Evolutionary conservation across 31 red algal genomes (phyloP), one percentile per base, ranked within the genome.

Genomic region (Odonthalia washingtoniensis): DNA sequence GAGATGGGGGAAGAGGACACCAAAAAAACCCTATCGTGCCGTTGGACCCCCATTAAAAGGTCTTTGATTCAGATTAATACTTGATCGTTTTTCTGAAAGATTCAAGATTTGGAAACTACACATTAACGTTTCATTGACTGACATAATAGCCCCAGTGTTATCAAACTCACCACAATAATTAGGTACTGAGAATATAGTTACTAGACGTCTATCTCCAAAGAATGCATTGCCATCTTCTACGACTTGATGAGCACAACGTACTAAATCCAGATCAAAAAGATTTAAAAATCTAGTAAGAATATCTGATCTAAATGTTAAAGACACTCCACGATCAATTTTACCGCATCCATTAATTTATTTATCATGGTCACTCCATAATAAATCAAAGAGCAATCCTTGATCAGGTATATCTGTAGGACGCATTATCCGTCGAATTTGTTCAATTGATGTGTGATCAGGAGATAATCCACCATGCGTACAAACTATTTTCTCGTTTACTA

Each of bases 71-170:
- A n/a, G n/a, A n/a, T n/a, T n/a, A 14, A 14, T 9, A 70, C 66
- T 28, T 62, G 73, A 72, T 72, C 80, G 84, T 60, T 91, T 91
- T 45, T 99, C 97, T 26, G 94, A 91, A 34, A 94, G 97, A 67
- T 99, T 99, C 32, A 99, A 86, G 87, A 99, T 99, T 77, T 99
- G 97, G 83, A 99, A 99, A 87, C 87, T 92, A 85, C 97, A 99
- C 97, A 99, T 96, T 40, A 99, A 85, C 38, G 94, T 96, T 77
- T 99, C 98, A 62, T 99, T 95, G 31, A 99, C 92, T 26, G 84
- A 91, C 95, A 99, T 97, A 88, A 99, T 99, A 1, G 98, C 98
- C 32, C 92, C 95, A 67, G 95, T 92, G 72, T 99, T 99, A 62
- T 95, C 95, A 74, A 97, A 99, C 77, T 97, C 95, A 21, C 95